Evolutionary conservation across 1,284 basidiomycete species (phyloP).

Genomic region (Singerocomus inundabilis): DNA sequence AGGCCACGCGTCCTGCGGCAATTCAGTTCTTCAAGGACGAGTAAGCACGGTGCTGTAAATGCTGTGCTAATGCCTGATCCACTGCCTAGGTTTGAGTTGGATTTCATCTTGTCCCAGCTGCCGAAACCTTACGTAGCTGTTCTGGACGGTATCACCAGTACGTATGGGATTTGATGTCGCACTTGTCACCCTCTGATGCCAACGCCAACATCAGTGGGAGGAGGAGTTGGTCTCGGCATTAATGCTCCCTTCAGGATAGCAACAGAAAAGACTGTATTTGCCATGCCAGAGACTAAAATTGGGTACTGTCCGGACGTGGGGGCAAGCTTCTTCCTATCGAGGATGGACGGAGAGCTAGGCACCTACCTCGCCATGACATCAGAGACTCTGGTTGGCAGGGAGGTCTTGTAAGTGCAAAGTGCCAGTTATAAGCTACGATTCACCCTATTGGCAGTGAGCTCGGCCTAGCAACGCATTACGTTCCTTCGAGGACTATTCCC

Average conservation of each 20-base stretch:
- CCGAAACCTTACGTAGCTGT: constrained; percentile 88
- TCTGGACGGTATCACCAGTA: constrained; percentile 90
- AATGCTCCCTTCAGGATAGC: constrained; percentile 91
- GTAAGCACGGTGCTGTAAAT: constrained; percentile 41
- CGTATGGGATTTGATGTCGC: constrained; percentile 35
- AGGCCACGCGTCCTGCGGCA: constrained; percentile 57
- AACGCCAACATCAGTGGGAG: constrained; percentile 71
- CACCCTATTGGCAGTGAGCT: constrained; percentile 57
- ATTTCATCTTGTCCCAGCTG: constrained; percentile 79
- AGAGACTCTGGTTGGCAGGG: constrained; percentile 69
- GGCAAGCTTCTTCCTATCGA: constrained; percentile 84
- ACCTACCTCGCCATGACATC: constrained; percentile 94
- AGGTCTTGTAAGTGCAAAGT: constrained; percentile 68
- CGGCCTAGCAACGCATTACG: constrained; percentile 89
- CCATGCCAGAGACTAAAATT: constrained; percentile 98
- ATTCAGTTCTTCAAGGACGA: constrained; percentile 90
- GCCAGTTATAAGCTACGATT: constrained; percentile 8
- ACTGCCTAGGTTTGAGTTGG: constrained; percentile 76
- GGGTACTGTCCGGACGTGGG: constrained; percentile 92
- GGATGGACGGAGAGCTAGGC: constrained; percentile 89
- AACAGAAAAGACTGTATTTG: constrained; percentile 88
- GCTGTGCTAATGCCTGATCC: constrained; percentile 7
- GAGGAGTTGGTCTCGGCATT: constrained; percentile 90
- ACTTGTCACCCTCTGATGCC: constrained; percentile 20
- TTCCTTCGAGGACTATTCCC: constrained; percentile 73